Evolutionary conservation across 768 basidiomycete species (phyloP), one percentile per base, ranked within the genome.

Genomic region (Phanerochaete carnosa): DNA sequence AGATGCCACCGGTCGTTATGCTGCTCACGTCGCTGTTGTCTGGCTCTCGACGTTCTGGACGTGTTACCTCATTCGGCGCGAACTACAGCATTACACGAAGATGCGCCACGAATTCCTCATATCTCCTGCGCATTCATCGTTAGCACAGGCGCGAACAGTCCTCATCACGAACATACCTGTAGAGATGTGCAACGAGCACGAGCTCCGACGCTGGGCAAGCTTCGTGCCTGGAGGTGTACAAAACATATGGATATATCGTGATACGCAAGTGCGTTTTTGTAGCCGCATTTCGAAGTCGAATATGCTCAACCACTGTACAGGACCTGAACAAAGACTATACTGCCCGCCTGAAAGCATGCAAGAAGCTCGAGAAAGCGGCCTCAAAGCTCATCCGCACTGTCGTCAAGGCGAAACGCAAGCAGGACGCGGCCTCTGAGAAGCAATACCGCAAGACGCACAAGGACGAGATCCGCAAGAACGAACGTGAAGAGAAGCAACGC

Each of bases 181-280:
- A 37, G 79, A 83, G 57, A 70, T 83, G 25, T 78, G 76, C 13
- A 79, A 75, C 50, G 82, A 83, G 63, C 70, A 74, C 28, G 77
- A 78, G 35, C 70, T 84, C 13, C 71, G 76, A 23, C 80, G 78
- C 39, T 83, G 86, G 63, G 82, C 83, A 32, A 82, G 80, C 62
- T 86, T 86, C 64, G 80, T 89, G 1, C 89, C 89, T 1, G 89
- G 88, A 15, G 88, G 88, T 0, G 80, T 88, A 22, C 81, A 85
- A 65, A 76, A 80, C 50, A 80, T 90, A 37, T 92, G 89, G 88
- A 72, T 90, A 47, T 84, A 85, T 63, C 76, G 86, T 59, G 85
- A 79, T 62, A 81, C 80, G 3, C 77, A 67, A 58, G 64, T 64
- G 2, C 22, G 65, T 62, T 7, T 4, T 19, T 4, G 19, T 19